Evolutionary conservation across 257 asterid genomes (phyloP).

Genomic region (Thymus mandschuricus): DNA sequence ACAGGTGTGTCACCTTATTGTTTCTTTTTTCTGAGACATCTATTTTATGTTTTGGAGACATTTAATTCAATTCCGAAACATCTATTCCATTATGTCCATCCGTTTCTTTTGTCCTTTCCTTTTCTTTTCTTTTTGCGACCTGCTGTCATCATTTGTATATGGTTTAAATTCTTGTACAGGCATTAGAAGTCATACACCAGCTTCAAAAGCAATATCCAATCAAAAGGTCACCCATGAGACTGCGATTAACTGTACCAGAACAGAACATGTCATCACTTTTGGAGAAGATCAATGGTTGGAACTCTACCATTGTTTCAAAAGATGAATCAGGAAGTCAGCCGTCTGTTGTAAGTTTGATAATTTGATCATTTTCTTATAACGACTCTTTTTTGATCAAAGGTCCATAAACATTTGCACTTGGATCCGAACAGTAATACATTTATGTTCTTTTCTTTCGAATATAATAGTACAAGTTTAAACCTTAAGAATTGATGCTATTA

Average conservation of each 20-base stretch:
- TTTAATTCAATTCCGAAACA: not conserved
- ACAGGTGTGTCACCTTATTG: slow-evolving; percentile 52
- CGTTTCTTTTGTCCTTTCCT: not conserved
- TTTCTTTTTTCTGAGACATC: not conserved
- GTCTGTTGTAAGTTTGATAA: slow-evolving; percentile 61
- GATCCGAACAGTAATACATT: not conserved
- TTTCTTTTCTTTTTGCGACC: not conserved
- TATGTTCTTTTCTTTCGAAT: not conserved
- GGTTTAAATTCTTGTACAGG: slow-evolving; percentile 48
- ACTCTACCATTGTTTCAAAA: slow-evolving; percentile 54
- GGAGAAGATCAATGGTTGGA: slow-evolving; percentile 73
- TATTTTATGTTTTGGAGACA: no score
- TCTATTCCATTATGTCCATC: no score
- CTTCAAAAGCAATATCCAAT: slow-evolving; percentile 91
- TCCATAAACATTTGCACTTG: not conserved
- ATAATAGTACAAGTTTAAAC: not conserved
- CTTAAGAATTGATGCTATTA: no score
- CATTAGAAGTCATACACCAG: slow-evolving; percentile 89
- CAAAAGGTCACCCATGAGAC: slow-evolving; percentile 90
- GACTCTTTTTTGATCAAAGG: slow-evolving; percentile 9
- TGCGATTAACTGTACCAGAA: slow-evolving; percentile 66
- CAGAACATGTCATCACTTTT: slow-evolving; percentile 48
- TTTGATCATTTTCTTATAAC: slow-evolving; percentile 26
- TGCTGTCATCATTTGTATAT: slow-evolving; percentile 7
- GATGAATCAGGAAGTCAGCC: slow-evolving; percentile 71